These are phyloP conservation scores for Pulveroboletus sp. DNA, from an alignment of 768 basidiomycete genomes.

Conservation along the genomic window DNA sequence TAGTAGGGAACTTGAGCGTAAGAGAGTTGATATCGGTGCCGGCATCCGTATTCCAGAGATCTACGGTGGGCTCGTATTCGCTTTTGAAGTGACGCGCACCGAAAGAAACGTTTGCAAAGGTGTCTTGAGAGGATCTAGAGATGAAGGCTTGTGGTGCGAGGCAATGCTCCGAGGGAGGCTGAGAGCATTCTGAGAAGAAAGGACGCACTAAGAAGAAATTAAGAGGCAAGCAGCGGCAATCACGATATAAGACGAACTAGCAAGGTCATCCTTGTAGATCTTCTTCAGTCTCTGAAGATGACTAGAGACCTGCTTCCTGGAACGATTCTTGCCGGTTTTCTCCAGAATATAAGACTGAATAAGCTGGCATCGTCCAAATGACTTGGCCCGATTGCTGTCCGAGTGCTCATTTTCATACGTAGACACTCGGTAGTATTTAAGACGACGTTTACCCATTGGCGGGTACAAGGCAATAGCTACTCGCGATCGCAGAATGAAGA, in stretches of 20 bases:
- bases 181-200: slow-evolving; percentile 26
- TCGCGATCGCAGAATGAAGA: slow-evolving; percentile 8
- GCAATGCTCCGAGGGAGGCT: slow-evolving; percentile 12
- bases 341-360: slow-evolving; percentile 38
- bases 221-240: not conserved
- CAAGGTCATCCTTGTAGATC: slow-evolving; percentile 29
- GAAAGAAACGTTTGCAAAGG: slow-evolving; percentile 4
- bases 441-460: slow-evolving; percentile 36
- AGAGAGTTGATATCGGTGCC: not conserved
- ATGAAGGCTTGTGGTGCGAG: not conserved
- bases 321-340: slow-evolving; percentile 37
- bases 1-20: too few species aligned
- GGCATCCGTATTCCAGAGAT: slow-evolving; percentile 4
- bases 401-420: slow-evolving; percentile 12
- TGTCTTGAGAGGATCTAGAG: slow-evolving; percentile 11
- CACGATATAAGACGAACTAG: slow-evolving; percentile 24
- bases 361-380: slow-evolving; percentile 39
- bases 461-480: slow-evolving; percentile 31
- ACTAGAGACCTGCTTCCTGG: slow-evolving; percentile 39
- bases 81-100: slow-evolving; percentile 12
- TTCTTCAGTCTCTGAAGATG: slow-evolving; percentile 39
- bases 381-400: slow-evolving; percentile 17
- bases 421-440: slow-evolving; percentile 31
- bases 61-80: slow-evolving; percentile 7
- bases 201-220: slow-evolving; percentile 15